Base-by-base conservation (phyloP, 2,329 filamentous ascomycete species). In the Colletotrichum sp. region DNA sequence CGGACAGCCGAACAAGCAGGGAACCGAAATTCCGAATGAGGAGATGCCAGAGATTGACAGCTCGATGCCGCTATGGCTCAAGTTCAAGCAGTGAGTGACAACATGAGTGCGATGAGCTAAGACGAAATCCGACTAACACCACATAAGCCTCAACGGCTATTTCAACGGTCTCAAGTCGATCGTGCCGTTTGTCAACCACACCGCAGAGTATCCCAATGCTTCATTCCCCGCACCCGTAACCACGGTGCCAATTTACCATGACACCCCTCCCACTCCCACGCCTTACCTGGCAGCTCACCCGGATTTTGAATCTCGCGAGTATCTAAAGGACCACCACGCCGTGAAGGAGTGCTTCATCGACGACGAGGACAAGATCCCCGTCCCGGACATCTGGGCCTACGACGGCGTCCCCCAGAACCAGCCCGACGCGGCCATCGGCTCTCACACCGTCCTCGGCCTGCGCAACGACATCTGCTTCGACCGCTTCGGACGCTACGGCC, bases 381-480 rank as follows among this genome's bases (percentile, higher is more conserved):
- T 88, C 0, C 93, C 93, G 1, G 90, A 93, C 77, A 84, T 94
- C 30, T 94, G 91, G 80, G 93, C 91, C 2, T 95, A 94, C 79
- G 86, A 89, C 3, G 94, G 95, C 11, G 86, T 97, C 8, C 92
- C 94, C 2, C 90, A 93, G 79, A 94, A 94, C 15, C 94, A 96
- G 84, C 94, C 96, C 1, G 92, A 96, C 67, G 91, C 95, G 4
- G 90, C 93, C 2, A 90, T 97, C 79, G 96, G 96, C 5, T 96
- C 94, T 0, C 93, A 97, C 81, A 88, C 92, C 16, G 83, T 95
- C 61, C 85, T 98, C 6, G 95, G 94, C 0, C 84, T 98, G 55
- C 88, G 93, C 27, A 90, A 95, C 76, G 93, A 97, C 80, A 88
- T 98, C 16, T 98, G 96, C 85, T 98, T 98, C 82, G 96, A 98